Base-by-base conservation (phyloP, 2,329 filamentous ascomycete genomes). In the Aschersonia sp. region DNA sequence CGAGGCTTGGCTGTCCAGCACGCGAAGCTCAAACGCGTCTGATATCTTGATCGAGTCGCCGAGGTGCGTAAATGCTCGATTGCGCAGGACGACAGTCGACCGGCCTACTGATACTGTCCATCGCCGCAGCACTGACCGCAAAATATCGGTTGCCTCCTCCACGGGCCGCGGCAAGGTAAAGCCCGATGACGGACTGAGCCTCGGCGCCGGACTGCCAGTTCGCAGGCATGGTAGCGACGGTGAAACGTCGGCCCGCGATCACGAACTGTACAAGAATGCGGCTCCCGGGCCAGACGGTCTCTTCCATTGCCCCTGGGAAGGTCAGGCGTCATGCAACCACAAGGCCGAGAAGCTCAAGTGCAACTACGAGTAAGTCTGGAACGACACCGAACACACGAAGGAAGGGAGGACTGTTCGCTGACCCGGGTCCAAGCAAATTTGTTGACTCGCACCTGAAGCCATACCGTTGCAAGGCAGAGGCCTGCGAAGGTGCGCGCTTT, bases 401-500 rank as follows among this genome's bases (percentile, higher is more conserved):
- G 14, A 22, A 40, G 8, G 4, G 22, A 22, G 22, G 22, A 22
- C 22, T 22, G 22, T 22, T 4, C 22, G 22, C 22, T 22, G 22
- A 22, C 22, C 22, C 22, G 22, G 22, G 22, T 22, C 22, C 22
- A 22, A 95, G 89, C 76, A 97, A 97, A 76, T 95, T 92, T 58
- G 81, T 97, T 56, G 90, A 97, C 68, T 96, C 90, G 31, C 90
- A 97, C 69, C 68, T 96, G 60, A 95, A 94, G 76, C 90, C 90
- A 12, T 97, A 96, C 71, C 83, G 87, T 51, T 97, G 90, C 83
- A 94, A 92, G 78, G 75, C 83, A 54, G 73, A 81, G 52, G 77
- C 80, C 30, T 97, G 90, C 68, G 80, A 87, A 63, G 85, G 87
- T 61, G 80, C 87, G 54, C 82, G 85, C 42, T 97, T 97, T 66